Base-by-base conservation (phyloP, 257 asterid genomes). In the Ilex asprella region DNA sequence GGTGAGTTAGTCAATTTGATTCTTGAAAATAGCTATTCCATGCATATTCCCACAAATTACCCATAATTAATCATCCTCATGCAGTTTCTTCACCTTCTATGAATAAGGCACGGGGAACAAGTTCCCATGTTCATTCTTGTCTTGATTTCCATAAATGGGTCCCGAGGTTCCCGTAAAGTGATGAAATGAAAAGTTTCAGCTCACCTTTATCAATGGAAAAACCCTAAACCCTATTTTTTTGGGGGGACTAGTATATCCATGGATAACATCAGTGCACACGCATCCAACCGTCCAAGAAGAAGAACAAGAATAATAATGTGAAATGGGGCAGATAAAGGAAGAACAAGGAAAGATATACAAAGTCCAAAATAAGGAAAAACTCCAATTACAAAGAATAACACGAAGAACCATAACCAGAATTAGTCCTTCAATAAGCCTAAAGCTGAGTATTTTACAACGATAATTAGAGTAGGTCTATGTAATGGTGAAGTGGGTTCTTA, bases 211-310 rank as follows among this genome's bases (percentile, higher is more conserved):
- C 16, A 27, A 61, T 41, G 31, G 16, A 70, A 62, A n/a, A 70
- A 81, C 70, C 84, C 86, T 79, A 80, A 80, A 82, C 81, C 85
- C 87, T 85, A 80, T 58, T 60, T 0, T 8, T 59, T 51, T 58
- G 5, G 21, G 32, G 5, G 7, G 5, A 2, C 15, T 6, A 59
- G 14, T 12, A 46, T 14, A 14, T 41, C 12, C 5, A 11, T n/a
- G 12, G 59, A 58, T 49, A 29, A 55, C 30, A 64, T 35, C 5
- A 64, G 15, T 53, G 31, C 53, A 61, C 60, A 39, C 35, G 74
- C 74, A 67, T 73, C 70, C 67, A 62, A 21, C 30, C 56, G 43
- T 14, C 21, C 30, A 58, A 31, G 21, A 10, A 39, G 12, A 7
- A 31, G 41, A 35, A 35, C 7, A 35, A 35, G 41, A 35, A n/a